Evolutionary conservation across 768 basidiomycete species (phyloP).

Genomic region (Candolleomyces aberdarensis): DNA sequence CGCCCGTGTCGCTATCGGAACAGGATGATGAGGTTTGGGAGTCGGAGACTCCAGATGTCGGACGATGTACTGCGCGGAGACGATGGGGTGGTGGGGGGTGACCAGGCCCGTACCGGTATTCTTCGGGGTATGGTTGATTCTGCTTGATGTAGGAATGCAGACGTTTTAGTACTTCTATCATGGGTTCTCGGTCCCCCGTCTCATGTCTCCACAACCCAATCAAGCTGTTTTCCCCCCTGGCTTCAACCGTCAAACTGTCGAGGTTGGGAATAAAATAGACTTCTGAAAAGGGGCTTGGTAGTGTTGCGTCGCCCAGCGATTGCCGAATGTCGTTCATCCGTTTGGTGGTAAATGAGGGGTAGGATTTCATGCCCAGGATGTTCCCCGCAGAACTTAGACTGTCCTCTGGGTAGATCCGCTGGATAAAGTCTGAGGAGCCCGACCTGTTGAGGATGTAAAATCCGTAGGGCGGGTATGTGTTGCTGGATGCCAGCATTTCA

Average conservation of each 20-base stretch:
- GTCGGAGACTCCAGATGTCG: conserved; percentile 21
- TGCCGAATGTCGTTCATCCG: conserved; percentile 39
- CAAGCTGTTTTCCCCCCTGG: conserved; percentile 55
- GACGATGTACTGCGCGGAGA: conserved; percentile 24
- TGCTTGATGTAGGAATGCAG: conserved; percentile 65
- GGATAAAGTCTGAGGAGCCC: conserved; percentile 75
- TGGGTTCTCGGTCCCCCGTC: conserved; percentile 64
- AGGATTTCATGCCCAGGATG: conserved; percentile 73
- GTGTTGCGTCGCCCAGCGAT: conserved; percentile 24
- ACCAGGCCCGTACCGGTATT: conserved; percentile 67
- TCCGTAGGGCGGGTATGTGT: conserved; percentile 78
- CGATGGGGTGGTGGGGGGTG: conserved; percentile 56
- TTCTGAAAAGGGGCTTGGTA: conserved; percentile 45
- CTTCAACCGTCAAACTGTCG: conserved; percentile 39
- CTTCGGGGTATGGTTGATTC: conserved; percentile 67
- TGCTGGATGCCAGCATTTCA: conserved; percentile 35
- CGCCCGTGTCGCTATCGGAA: conserved; percentile 21
- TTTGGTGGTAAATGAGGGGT: conserved; percentile 60
- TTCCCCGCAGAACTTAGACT: conserved; percentile 57
- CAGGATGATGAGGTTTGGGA: conserved; percentile 12
- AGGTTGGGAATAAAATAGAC: conserved; percentile 46
- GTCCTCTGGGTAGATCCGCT: conserved; percentile 77
- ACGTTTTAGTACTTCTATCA: conserved; percentile 68
- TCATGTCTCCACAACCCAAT: conserved; percentile 78
- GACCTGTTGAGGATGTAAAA: conserved; percentile 83